Evolutionary conservation across 2,329 filamentous ascomycete genomes (phyloP).

Genomic region (Ilyonectria sp.): DNA sequence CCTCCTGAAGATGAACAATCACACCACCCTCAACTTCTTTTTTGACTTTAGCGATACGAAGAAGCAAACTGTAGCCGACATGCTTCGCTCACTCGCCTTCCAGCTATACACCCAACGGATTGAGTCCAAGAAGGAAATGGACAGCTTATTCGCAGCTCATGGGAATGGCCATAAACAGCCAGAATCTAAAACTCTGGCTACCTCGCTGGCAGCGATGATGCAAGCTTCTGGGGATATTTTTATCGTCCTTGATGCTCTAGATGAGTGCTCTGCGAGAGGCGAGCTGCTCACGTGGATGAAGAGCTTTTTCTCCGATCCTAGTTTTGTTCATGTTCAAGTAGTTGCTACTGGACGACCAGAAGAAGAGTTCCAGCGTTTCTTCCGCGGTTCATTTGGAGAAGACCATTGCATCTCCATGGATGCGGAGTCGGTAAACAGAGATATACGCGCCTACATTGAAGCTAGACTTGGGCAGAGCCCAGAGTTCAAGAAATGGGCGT

Average conservation of each 20-base stretch:
- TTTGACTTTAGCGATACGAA: constrained; percentile 41
- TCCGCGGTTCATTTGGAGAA: constrained; percentile 27
- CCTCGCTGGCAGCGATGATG: constrained; percentile 20
- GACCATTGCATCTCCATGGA: constrained; percentile 36
- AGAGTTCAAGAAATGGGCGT: constrained; percentile 36
- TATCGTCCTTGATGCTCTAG: constrained; percentile 44
- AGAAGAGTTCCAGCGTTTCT: constrained; percentile 30
- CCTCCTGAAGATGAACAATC: not conserved
- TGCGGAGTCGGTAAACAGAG: constrained; percentile 35
- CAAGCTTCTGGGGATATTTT: constrained; percentile 40
- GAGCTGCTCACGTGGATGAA: constrained; percentile 40
- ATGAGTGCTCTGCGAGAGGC: constrained; percentile 39
- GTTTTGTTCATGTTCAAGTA: constrained; percentile 18
- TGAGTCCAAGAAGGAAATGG: not conserved
- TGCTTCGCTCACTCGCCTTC: constrained; percentile 34
- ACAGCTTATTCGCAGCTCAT: not conserved
- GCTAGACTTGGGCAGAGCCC: constrained; percentile 32
- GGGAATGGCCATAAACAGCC: not conserved
- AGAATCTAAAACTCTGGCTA: constrained; percentile 4
- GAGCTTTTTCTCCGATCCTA: constrained; percentile 2
- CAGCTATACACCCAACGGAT: constrained; percentile 35
- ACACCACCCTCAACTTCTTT: constrained; percentile 30
- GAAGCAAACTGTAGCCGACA: constrained; percentile 37
- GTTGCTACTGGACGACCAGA: constrained; percentile 41
- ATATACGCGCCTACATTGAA: constrained; percentile 35